Conservation (phyloP, 108 stramenopile genomes). For the Stephanodiscus triporus region DNA sequence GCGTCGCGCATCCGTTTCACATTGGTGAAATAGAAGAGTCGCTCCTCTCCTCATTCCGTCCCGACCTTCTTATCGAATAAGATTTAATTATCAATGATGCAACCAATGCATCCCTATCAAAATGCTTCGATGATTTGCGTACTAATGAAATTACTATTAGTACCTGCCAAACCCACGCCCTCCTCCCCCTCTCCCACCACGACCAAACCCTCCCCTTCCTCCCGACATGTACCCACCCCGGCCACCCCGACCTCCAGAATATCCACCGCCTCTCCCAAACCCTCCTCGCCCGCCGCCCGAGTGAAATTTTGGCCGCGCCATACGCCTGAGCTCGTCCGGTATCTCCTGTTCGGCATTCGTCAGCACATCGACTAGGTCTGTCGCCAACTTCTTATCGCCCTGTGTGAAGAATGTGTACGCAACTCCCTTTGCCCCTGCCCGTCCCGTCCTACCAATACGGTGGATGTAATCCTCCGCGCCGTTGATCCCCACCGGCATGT, state of each 20-base stretch:
- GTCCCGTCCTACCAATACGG: slow-evolving; percentile 94
- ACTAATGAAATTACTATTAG: neutral
- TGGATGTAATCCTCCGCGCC: slow-evolving; percentile 94
- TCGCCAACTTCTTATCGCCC: slow-evolving; percentile 82
- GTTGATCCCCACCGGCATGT: slow-evolving; percentile 92
- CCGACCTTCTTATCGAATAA: too few species aligned
- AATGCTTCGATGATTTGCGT: neutral
- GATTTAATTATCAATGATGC: too few species aligned
- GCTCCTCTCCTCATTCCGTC: too few species aligned
- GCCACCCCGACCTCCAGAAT: slow-evolving; percentile 54
- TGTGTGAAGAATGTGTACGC: slow-evolving; percentile 93
- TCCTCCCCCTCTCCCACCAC: slow-evolving; percentile 23
- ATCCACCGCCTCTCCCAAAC: slow-evolving; percentile 63
- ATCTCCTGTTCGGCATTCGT: slow-evolving; percentile 82
- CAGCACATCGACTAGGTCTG: slow-evolving; percentile 82
- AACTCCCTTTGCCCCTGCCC: slow-evolving; percentile 92
- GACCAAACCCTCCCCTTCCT: slow-evolving; percentile 62
- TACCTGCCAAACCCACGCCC: slow-evolving; percentile 13
- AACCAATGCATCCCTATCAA: neutral
- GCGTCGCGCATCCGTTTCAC: too few species aligned
- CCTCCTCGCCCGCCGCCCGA: slow-evolving; percentile 47
- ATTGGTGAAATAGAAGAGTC: too few species aligned
- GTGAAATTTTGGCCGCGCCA: slow-evolving; percentile 68
- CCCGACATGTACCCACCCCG: slow-evolving; percentile 57
- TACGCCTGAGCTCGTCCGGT: slow-evolving; percentile 75